These are phyloP conservation scores for Haematococcus sp. DNA, from an alignment of 139 green algal species.

Conservation along the genomic window DNA sequence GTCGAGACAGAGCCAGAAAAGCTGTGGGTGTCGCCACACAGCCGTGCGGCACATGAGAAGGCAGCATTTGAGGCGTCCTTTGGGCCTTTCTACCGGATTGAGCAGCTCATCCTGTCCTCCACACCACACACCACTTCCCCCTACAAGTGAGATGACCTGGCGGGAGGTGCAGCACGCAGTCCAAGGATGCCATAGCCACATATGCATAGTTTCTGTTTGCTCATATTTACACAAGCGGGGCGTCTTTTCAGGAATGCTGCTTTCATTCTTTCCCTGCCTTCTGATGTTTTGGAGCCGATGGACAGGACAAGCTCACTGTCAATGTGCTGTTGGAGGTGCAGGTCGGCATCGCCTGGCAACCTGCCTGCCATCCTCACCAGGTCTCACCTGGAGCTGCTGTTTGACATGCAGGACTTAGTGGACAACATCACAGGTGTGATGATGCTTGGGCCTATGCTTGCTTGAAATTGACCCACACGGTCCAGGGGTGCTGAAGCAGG, in stretches of 20 bases:
- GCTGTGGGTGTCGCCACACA: constrained; percentile 78
- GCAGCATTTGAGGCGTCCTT: constrained; percentile 78
- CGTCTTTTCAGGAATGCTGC: too few species aligned
- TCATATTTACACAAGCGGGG: too few species aligned
- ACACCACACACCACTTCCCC: constrained; percentile 20
- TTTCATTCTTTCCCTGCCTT: too few species aligned
- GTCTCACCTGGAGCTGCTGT: constrained; percentile 60
- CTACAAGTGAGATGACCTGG: neutral
- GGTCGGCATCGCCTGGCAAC: constrained; percentile 19
- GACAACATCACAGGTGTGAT: constrained; percentile 47
- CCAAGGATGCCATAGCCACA: too few species aligned
- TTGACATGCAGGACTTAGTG: constrained; percentile 76
- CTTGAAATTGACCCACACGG: too few species aligned
- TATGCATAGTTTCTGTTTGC: too few species aligned
- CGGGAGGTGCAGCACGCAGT: too few species aligned
- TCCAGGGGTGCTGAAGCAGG: too few species aligned
- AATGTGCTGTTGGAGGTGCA: too few species aligned
- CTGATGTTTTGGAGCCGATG: too few species aligned
- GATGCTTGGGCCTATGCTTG: too few species aligned
- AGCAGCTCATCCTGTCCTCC: constrained; percentile 69
- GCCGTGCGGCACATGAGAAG: constrained; percentile 53
- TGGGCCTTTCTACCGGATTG: constrained; percentile 83
- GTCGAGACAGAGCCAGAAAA: constrained; percentile 14
- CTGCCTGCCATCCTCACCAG: constrained; percentile 64
- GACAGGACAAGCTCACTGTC: too few species aligned